Evolutionary conservation across 129 eudicot genomes (phyloP), one percentile per base, ranked within the genome.

Genomic region (Flaveria trinervia): DNA sequence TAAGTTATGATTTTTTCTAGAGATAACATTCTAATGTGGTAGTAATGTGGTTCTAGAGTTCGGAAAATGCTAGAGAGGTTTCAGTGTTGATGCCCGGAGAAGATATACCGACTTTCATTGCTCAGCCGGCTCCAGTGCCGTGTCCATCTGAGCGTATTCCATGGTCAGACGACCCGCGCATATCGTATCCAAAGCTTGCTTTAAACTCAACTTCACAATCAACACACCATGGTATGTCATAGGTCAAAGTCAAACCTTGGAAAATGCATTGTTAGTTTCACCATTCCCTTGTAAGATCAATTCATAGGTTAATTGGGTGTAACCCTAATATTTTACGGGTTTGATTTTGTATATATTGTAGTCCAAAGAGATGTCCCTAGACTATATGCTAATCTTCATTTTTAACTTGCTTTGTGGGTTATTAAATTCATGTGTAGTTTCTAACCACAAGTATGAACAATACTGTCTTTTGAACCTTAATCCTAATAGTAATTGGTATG

Each of bases 11-110:
- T 5, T 39, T 64, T 64, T 30, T 14, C 62, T 64, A 30, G 17
- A 64, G 46, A 64, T 64, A 30, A 64, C 18, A 30, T 7, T 26
- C 6, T 39, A 55, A 48, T 45, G 13, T 28, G 7, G 13, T 55
- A 43, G 6, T 14, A 15, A 57, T 25, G 20, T 22, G 74, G 17
- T 72, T 80, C 74, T 81, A 92, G 98, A 75, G 88, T 60, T 67
- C 88, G 0, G 76, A 57, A 13, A 86, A 83, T 76, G 95, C 96
- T 1, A 76, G 72, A 78, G 98, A 90, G 70, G 90, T 88, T 56
- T 88, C 96, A 7, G 98, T 93, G 16, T 51, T 93, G 80, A 93
- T 93, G 98, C 98, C 98, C 0, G 98, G 98, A 59, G 89, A 93
- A 74, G 84, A 72, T 7, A 44, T 90, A 59, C 98, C 98, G 9